phyloP scores from a whole-genome alignment of 345 rosid species.

The Sapria himalayana region DNA sequence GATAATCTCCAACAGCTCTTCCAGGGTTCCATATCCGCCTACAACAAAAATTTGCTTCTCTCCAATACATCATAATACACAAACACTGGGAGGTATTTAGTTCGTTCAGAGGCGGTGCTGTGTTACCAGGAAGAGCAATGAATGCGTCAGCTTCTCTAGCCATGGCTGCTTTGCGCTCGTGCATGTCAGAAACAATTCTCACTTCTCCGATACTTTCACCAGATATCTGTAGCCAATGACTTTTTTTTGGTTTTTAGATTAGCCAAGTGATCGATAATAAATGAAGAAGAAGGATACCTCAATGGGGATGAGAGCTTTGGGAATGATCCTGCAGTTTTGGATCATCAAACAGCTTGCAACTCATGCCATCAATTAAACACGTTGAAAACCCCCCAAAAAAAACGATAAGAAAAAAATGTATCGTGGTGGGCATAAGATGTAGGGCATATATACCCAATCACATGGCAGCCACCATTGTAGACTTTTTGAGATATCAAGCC shows the following conservation, averaged over 20 bases:
- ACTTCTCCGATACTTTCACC: conserved; percentile 79
- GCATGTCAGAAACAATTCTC: conserved; percentile 74
- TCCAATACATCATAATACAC: too few species aligned
- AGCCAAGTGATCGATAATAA: neutral
- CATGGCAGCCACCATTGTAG: conserved; percentile 70
- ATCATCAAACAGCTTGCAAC: conserved; percentile 6
- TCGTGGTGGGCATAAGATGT: too few species aligned
- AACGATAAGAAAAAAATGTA: too few species aligned
- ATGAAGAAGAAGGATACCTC: conserved; percentile 34
- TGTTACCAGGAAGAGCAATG: conserved; percentile 86
- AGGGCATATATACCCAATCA: conserved; percentile 93
- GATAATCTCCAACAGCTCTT: conserved; percentile 86
- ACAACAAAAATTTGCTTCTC: conserved; percentile 9
- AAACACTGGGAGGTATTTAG: too few species aligned
- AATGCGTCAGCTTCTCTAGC: conserved; percentile 92
- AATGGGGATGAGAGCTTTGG: conserved; percentile 75
- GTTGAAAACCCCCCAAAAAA: too few species aligned
- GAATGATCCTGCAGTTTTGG: conserved; percentile 63
- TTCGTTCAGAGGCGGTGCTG: too few species aligned
- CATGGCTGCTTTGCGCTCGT: conserved; percentile 90
- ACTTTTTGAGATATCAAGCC: conserved; percentile 80
- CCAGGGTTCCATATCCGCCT: conserved; percentile 99
- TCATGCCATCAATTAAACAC: too few species aligned
- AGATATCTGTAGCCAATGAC: conserved; percentile 35
- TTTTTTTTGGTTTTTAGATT: neutral